These are phyloP conservation scores for Lactarius quietus DNA, from an alignment of 768 basidiomycete genomes.

Conservation along the genomic window DNA sequence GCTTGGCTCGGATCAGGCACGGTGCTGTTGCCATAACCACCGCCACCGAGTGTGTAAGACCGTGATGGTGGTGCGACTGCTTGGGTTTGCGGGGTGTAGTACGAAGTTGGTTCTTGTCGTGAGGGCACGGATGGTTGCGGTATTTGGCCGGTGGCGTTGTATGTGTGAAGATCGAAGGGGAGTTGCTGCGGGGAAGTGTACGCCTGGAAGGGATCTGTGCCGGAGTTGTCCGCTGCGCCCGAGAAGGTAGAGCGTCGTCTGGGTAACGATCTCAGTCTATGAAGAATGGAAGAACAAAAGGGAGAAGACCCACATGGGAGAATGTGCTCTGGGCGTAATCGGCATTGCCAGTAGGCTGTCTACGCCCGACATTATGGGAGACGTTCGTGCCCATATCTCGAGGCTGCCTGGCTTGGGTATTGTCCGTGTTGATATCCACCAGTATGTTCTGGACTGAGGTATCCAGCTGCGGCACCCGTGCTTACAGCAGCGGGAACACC, in stretches of 20 bases:
- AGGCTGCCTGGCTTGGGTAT: conserved; percentile 30
- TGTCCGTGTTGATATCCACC: conserved; percentile 34
- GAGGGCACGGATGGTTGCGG: conserved; percentile 6
- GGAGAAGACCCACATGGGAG: conserved; percentile 38
- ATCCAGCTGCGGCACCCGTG: conserved; percentile 19
- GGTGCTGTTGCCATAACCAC: conserved; percentile 49
- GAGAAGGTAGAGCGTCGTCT: conserved; percentile 56
- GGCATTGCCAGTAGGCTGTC: conserved; percentile 29
- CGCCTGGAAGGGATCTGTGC: conserved; percentile 43
- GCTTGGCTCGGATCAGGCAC: conserved; percentile 30
- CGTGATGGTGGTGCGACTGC: conserved; percentile 28
- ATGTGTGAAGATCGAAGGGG: conserved; percentile 38
- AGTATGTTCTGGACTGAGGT: conserved; percentile 5
- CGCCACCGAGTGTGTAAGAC: conserved; percentile 56
- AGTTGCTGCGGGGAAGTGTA: conserved; percentile 32
- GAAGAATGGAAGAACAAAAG: neutral
- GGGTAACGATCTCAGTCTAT: neutral
- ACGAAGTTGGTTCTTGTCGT: conserved; percentile 17
- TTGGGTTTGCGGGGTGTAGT: conserved; percentile 18
- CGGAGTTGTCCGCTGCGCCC: conserved; percentile 43
- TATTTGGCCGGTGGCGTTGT: conserved; percentile 36
- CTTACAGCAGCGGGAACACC: conserved; percentile 30
- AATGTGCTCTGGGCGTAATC: conserved; percentile 54
- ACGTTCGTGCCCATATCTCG: conserved; percentile 24
- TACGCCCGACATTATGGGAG: conserved; percentile 25